A percentile compares a stretch with the other conserved stretches of the same genome.
These are phyloP conservation scores for Cairneyella variabilis DNA, from an alignment of 495 filamentous ascomycete species.

Conservation along the genomic window DNA sequence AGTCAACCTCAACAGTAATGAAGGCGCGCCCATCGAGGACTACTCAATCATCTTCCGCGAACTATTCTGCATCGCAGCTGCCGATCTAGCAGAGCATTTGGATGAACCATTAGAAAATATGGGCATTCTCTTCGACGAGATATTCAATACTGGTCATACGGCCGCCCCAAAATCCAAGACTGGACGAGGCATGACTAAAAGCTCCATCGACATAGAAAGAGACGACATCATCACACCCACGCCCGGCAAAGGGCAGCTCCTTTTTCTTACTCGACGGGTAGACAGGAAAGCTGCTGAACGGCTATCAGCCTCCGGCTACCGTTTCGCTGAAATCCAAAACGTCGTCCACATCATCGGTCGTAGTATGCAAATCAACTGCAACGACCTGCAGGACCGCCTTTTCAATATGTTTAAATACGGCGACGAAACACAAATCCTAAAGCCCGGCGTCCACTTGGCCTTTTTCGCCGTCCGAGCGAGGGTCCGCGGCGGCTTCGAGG, in stretches of 20 bases:
- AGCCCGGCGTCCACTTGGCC: slow-evolving; percentile 67
- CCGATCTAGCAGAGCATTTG: slow-evolving; percentile 62
- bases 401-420: slow-evolving; percentile 58
- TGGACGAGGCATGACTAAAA: background rate
- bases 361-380: slow-evolving; percentile 64
- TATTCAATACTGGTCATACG: slow-evolving; percentile 56
- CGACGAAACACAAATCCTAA: slow-evolving; percentile 43
- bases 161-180: background rate
- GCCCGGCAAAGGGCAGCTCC: slow-evolving; percentile 63
- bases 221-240: slow-evolving; percentile 25
- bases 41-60: slow-evolving; percentile 78
- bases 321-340: slow-evolving; percentile 68
- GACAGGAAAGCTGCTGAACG: slow-evolving; percentile 52
- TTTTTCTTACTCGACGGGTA: slow-evolving; percentile 73
- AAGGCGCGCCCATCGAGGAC: slow-evolving; percentile 49
- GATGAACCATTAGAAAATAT: slow-evolving; percentile 56
- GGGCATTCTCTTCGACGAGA: slow-evolving; percentile 74
- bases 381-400: slow-evolving; percentile 52
- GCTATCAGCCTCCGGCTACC: slow-evolving; percentile 65
- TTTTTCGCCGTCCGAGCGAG: slow-evolving; percentile 69
- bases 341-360: slow-evolving; percentile 61
- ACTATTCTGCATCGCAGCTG: slow-evolving; percentile 75
- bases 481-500: slow-evolving; percentile 61
- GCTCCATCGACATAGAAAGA: slow-evolving; percentile 3
- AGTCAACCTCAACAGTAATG: slow-evolving; percentile 29